Conservation (phyloP, 2,329 filamentous ascomycete genomes). For the Nannizziopsis barbatae region DNA sequence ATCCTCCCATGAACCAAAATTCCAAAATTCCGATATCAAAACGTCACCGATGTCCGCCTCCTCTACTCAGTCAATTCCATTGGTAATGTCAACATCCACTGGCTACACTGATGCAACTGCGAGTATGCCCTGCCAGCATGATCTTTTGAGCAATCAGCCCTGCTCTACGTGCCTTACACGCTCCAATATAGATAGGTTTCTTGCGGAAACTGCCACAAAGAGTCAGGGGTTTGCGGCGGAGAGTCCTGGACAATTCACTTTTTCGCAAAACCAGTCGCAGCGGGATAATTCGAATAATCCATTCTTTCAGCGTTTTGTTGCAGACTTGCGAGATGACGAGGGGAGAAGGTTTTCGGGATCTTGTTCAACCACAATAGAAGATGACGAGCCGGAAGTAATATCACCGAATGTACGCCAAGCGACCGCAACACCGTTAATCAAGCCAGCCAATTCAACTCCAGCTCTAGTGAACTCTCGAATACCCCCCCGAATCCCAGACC, state of each 20-base stretch:
- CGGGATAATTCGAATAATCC: constrained; percentile 15
- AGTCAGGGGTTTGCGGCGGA: constrained; percentile 38
- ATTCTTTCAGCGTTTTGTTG: constrained; percentile 18
- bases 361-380: constrained; percentile 22
- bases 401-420: constrained; percentile 25
- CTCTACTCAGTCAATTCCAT: constrained; percentile 15
- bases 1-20: constrained; percentile 2
- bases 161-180: constrained; percentile 6
- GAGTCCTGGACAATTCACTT: constrained; percentile 24
- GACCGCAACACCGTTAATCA: constrained; percentile 20
- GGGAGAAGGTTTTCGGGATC: constrained; percentile 16
- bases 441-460: constrained; percentile 12
- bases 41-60: constrained; percentile 13
- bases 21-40: constrained; percentile 7
- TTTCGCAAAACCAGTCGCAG: not conserved
- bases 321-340: constrained; percentile 14
- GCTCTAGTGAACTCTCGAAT: constrained; percentile 6
- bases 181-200: constrained; percentile 19
- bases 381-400: constrained; percentile 20
- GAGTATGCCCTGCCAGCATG: constrained; percentile 5
- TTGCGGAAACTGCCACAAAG: constrained; percentile 7
- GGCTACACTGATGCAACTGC: not conserved
- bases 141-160: constrained; percentile 5
- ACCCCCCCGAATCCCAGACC: not conserved
- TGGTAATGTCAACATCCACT: constrained; percentile 14